A percentile compares a stretch with the other conserved stretches of the same genome.
Evolutionary conservation across 169 alveolate species (phyloP).

Genomic region (Plasmodium knowlesi): DNA sequence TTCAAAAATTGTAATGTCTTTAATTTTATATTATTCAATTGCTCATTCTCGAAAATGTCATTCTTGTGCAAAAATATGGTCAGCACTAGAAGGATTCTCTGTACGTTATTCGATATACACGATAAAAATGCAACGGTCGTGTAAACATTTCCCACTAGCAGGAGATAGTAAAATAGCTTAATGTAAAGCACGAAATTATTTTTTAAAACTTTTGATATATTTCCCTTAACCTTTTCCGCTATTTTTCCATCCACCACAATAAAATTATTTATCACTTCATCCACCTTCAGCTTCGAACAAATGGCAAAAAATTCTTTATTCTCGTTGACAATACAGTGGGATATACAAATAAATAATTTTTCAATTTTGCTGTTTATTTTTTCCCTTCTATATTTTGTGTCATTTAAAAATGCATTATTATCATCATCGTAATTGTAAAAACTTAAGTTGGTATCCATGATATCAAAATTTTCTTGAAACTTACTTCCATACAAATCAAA

Average conservation of each 20-base stretch:
- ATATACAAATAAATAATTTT: conserved; percentile 53
- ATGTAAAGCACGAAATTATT: conserved; percentile 68
- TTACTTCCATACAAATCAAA: conserved; percentile 58
- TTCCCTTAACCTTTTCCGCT: conserved; percentile 48
- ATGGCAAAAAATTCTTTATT: conserved; percentile 46
- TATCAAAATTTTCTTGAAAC: conserved; percentile 69
- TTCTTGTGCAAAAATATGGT: conserved; percentile 65
- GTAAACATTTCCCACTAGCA: conserved; percentile 71
- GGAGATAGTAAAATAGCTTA: conserved; percentile 68
- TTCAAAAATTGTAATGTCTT: conserved; percentile 61
- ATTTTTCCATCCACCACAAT: conserved; percentile 58
- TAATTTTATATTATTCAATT: conserved; percentile 69
- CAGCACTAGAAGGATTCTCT: conserved; percentile 55
- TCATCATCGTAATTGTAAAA: conserved; percentile 47
- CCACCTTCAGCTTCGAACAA: conserved; percentile 40
- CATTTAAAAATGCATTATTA: conserved; percentile 48
- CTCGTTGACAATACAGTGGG: conserved; percentile 57
- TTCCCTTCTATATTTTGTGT: conserved; percentile 67
- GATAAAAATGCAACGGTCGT: conserved; percentile 60
- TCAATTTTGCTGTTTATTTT: conserved; percentile 59
- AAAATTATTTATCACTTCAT: conserved; percentile 74
- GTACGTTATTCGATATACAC: conserved; percentile 62
- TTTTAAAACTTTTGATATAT: conserved; percentile 37
- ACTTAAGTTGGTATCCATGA: conserved; percentile 28
- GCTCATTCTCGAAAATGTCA: conserved; percentile 39